phyloP scores from a whole-genome alignment of 257 asterid genomes.

The Scutellaria baicalensis region DNA sequence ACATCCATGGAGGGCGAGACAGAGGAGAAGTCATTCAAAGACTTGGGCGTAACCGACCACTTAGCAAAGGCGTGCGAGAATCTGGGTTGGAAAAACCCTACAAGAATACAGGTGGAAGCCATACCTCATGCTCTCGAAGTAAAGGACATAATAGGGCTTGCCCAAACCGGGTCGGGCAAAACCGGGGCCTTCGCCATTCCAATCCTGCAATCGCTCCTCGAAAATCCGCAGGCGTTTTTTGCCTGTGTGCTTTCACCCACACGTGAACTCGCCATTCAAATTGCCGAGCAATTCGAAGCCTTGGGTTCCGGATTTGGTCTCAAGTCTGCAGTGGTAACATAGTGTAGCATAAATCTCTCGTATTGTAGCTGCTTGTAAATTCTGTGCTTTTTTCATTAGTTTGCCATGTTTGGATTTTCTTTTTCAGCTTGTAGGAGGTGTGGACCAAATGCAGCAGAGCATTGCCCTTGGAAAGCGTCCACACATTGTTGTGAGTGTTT shows the following conservation, averaged over 20 bases:
- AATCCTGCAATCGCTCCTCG: slow-evolving; percentile 66
- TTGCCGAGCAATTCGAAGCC: slow-evolving; percentile 85
- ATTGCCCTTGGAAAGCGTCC: slow-evolving; percentile 79
- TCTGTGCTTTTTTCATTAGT: background rate
- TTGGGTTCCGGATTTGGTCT: slow-evolving; percentile 80
- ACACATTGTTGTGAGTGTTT: slow-evolving; percentile 67
- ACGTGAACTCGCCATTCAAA: slow-evolving; percentile 84
- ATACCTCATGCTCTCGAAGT: slow-evolving; percentile 77
- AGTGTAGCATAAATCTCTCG: background rate
- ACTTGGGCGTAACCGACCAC: slow-evolving; percentile 66
- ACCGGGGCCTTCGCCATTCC: slow-evolving; percentile 96
- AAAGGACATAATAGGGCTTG: slow-evolving; percentile 81
- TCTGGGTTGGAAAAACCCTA: slow-evolving; percentile 72
- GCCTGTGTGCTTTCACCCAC: slow-evolving; percentile 92
- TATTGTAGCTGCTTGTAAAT: background rate
- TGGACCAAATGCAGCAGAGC: slow-evolving; percentile 71
- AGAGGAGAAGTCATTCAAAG: slow-evolving; percentile 48
- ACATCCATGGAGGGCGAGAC: slow-evolving; percentile 27
- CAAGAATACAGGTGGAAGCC: slow-evolving; percentile 54
- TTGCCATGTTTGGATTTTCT: background rate
- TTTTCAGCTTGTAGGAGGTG: slow-evolving; percentile 88
- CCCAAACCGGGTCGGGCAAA: slow-evolving; percentile 97
- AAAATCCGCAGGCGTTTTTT: slow-evolving; percentile 72
- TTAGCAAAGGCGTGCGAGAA: slow-evolving; percentile 67
- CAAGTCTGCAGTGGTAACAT: slow-evolving; percentile 61